A percentile compares a stretch with the other conserved stretches of the same genome.
These are phyloP conservation scores for Coleophoma cylindrospora DNA, from an alignment of 2,329 filamentous ascomycete species.

Conservation along the genomic window DNA sequence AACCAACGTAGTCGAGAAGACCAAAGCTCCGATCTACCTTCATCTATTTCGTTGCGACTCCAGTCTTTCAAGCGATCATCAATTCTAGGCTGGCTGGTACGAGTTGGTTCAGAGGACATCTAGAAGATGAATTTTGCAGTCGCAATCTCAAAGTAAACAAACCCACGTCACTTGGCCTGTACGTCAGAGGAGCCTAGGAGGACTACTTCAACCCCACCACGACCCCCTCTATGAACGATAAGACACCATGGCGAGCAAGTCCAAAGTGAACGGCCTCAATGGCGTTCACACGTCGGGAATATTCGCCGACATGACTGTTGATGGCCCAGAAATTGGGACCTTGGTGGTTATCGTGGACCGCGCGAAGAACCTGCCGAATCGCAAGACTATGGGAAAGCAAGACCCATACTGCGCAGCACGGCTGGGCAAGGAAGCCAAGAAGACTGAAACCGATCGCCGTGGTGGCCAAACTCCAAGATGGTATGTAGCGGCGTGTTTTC, in stretches of 20 bases:
- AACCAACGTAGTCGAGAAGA: neutral
- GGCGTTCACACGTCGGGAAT: slow-evolving; percentile 83
- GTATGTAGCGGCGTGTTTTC: slow-evolving; percentile 44
- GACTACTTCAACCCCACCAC: neutral
- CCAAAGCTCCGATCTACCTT: no score
- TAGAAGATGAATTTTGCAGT: no score
- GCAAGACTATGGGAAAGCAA: slow-evolving; percentile 97
- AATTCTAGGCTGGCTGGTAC: no score
- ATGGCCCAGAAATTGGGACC: slow-evolving; percentile 90
- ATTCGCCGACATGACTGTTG: slow-evolving; percentile 88
- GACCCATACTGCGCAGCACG: slow-evolving; percentile 94
- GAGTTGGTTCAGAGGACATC: no score
- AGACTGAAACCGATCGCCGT: slow-evolving; percentile 88
- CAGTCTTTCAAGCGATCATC: neutral
- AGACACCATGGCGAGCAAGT: slow-evolving; percentile 43
- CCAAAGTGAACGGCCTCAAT: slow-evolving; percentile 51
- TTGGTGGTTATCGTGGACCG: slow-evolving; percentile 88
- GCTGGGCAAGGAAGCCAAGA: slow-evolving; percentile 94
- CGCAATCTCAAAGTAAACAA: slow-evolving; percentile 12
- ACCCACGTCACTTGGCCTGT: neutral
- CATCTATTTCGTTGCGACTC: neutral
- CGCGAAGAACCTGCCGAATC: slow-evolving; percentile 94
- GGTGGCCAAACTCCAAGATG: slow-evolving; percentile 95
- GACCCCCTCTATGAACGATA: slow-evolving; percentile 1
- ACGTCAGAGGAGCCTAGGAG: neutral